Base-by-base conservation (phyloP, 2,329 filamentous ascomycete genomes). In the Metarhizium brunneum region DNA sequence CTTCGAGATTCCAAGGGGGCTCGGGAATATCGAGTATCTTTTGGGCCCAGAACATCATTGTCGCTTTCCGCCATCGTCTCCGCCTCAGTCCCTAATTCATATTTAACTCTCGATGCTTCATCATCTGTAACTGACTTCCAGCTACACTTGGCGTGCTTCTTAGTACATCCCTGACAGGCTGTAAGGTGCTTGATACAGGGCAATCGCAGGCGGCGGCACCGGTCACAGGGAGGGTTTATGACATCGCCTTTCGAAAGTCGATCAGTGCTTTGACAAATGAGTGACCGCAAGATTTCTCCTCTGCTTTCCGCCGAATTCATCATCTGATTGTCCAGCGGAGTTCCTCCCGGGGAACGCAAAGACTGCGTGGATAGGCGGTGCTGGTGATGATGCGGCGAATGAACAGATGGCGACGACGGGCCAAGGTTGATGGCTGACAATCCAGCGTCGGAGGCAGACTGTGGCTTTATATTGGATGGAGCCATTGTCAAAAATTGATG, bases 141-240 rank as follows among this genome's bases (percentile, higher is more conserved):
- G 14, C 84, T 85, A 68, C 90, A 95, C 64, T 91, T 92, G 20
- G 89, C 89, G 67, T 95, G 90, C 68, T 95, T 95, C 68, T 89
- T 92, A 0, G 90, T 95, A 69, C 90, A 95, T 25, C 89, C 90
- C 69, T 87, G 83, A 65, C 91, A 95, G 8, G 90, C 89, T 0
- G 90, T 95, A 43, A 94, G 76, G 59, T 95, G 88, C 71, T 95
- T 95, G 50, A 92, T 75, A 59, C 90, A 95, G 56, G 90, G 83
- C 73, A 91, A 88, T 60, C 88, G 85, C 16, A 95, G 75, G 35
- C 90, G 80, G 48, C 90, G 80, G 67, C 90, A 95, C 42, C 90
- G 79, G 67, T 95, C 91, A 66, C 90, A 95, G 0, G 90, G 88
- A 10, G 90, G 91, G n/a, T 83, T 71, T 51, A 95, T 88, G 6